Evolutionary conservation across 1,284 basidiomycete species (phyloP), one percentile per base, ranked within the genome.

Genomic region (Naganishia liquefaciens): DNA sequence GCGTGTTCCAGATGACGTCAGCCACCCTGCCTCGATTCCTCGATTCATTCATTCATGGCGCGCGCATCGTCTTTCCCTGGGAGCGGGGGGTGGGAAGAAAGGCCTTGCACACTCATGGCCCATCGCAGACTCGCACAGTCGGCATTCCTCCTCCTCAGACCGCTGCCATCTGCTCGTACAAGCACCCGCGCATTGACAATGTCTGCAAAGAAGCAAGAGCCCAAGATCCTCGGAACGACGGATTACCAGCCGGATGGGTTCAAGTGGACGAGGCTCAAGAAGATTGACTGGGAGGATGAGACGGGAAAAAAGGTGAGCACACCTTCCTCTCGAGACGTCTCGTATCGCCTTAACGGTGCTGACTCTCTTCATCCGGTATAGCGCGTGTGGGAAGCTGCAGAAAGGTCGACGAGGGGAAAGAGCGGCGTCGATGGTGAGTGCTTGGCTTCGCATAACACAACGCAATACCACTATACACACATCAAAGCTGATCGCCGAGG

Each of bases 381-480:
- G 88, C 82, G 92, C 62, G 72, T 84, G 46, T 95, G 93, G 93
- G 93, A 96, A 77, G 87, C 82, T 65, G 91, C 91, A 17, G 86
- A 90, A 71, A 83, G 93, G 39, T 88, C 85, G 73, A 92, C 90
- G 11, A 83, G 89, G 46, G 83, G 84, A 51, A 81, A 84, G 15
- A 84, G 85, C 15, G 90, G 87, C 0, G 84, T 93, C 60, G 93
- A 95, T 80, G 90, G 91, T 91, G 57, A 58, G 77, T 72, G 23
- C 54, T 1, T 55, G 21, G n/a, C 6, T 51, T 17, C 27, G 15
- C 10, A 23, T 44, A 3, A 10, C 33, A 37, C 33, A 37, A 7
- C 33, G 33, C 33, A 57, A 42, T 42, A 15, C 25, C 28, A 15
- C 13, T 37, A 5, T 17, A 40, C 2, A 33, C 10, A 10, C 13